Percentiles rank a stretch among this genome's conserved stretches.
Conservation (phyloP, 2,329 filamentous ascomycete species). For the Nemania bipapillata region DNA sequence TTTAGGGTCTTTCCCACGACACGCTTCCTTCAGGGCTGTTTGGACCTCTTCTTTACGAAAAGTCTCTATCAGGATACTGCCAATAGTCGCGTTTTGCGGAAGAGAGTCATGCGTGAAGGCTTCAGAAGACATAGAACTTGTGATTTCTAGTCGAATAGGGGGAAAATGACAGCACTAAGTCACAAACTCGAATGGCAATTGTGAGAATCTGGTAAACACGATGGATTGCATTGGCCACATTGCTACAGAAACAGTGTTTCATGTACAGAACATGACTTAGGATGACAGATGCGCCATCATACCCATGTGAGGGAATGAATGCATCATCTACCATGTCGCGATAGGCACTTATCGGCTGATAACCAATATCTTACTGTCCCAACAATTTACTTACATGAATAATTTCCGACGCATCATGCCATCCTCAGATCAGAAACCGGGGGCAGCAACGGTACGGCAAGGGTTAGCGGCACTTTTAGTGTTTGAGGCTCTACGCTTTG, state of each 20-base stretch:
- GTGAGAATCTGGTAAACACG: background rate
- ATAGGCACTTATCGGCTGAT: background rate
- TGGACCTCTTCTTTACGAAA: slow-evolving; percentile 21
- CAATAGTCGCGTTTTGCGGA: slow-evolving; percentile 13
- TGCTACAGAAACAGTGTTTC: slow-evolving; percentile 20
- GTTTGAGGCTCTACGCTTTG: slow-evolving; percentile 50
- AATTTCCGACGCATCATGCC: slow-evolving; percentile 44
- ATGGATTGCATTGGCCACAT: background rate
- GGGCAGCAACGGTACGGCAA: slow-evolving; percentile 39
- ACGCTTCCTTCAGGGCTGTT: slow-evolving; percentile 26
- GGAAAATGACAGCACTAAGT: background rate
- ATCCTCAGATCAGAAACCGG: slow-evolving; percentile 45
- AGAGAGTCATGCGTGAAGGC: background rate
- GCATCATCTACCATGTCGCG: background rate
- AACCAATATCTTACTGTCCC: background rate
- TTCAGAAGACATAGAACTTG: slow-evolving; percentile 18
- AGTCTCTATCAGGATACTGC: slow-evolving; percentile 15
- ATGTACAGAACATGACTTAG: slow-evolving; percentile 12
- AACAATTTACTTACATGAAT: slow-evolving; percentile 9
- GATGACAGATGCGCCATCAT: background rate
- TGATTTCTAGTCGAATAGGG: background rate
- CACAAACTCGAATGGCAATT: background rate
- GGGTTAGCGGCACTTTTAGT: slow-evolving; percentile 42
- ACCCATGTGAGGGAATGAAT: background rate
- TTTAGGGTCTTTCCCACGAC: slow-evolving; percentile 43